Evolutionary conservation across 2,329 filamentous ascomycete species (phyloP), one percentile per base, ranked within the genome.

Genomic region (Penicillium sp.): DNA sequence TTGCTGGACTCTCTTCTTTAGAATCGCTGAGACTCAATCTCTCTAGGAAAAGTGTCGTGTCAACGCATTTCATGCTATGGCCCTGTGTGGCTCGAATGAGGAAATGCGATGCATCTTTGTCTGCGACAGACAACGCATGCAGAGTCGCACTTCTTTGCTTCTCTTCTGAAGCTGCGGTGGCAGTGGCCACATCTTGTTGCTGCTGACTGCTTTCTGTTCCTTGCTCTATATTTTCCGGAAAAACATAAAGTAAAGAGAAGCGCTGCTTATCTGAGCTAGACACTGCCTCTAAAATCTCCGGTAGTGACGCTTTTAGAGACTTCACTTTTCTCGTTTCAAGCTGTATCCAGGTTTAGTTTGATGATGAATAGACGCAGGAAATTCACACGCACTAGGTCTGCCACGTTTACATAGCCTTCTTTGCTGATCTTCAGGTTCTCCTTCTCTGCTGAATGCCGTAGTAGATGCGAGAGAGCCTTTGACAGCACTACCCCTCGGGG

Each of bases 11-110:
- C 9, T 56, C 47, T 23, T 42, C 52, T 11, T n/a, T 26, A n/a
- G 18, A 28, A 24, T 35, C 33, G 18, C 26, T 48, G 0, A 83
- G 68, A 1, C 84, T 86, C 57, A 97, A 78, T 6, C 87, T 85
- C 20, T 79, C 81, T 3, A 96, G 82, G 2, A 95, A 81, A 0
- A 82, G 82, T 47, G 87, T 83, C n/a, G 84, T 84, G 26, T 90
- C 87, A 35, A 87, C 64, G 6, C 86, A 76, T 66, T 85, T 84
- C 68, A 99, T 89, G 65, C 85, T 91, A 77, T 97, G 94, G 55
- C 94, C 94, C 76, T 97, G 94, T 68, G 95, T 96, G 26, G 94
- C 94, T 66, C 94, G 91, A 74, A 99, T 97, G 30, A 95, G 80
- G 77, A 87, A 97, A 71, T 88, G 80, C 0, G 80, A 71, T 0